Percentiles rank a stretch among this genome's conserved stretches.
phyloP scores from a whole-genome alignment of 164 flowering plant genomes.

The Magnolia officinalis region DNA sequence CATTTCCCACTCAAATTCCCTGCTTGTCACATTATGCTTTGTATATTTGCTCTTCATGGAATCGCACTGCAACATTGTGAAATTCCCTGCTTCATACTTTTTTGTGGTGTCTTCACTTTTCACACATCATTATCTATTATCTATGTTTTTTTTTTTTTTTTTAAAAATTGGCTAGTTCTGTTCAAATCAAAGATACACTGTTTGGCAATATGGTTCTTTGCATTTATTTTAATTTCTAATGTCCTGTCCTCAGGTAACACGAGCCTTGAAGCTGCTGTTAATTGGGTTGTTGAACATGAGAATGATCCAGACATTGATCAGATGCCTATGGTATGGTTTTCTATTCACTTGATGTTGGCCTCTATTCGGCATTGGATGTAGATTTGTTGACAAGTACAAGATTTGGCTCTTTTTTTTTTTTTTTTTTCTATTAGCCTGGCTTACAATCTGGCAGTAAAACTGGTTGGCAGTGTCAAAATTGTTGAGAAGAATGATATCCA shows the following conservation, averaged over 20 bases:
- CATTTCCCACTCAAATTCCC: neutral
- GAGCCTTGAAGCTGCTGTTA: constrained; percentile 77
- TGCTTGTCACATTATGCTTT: neutral
- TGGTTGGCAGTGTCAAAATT: neutral
- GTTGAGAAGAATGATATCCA: neutral
- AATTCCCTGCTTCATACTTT: neutral
- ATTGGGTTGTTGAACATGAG: constrained; percentile 97
- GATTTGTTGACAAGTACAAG: constrained; percentile 1
- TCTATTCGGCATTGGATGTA: neutral
- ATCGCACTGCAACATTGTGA: neutral
- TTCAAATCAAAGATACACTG: neutral
- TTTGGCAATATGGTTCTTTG: neutral
- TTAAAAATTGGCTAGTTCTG: neutral
- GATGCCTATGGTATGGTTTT: constrained; percentile 75
- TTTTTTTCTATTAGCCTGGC: neutral
- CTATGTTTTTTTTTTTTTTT: neutral
- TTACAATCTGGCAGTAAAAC: neutral
- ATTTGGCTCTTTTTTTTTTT: neutral
- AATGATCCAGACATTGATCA: constrained; percentile 85
- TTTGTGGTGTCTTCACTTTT: neutral
- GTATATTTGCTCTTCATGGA: neutral
- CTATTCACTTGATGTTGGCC: neutral
- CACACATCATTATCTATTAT: neutral
- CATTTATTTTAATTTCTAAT: neutral
- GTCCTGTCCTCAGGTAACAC: constrained; percentile 53